Conservation (phyloP, 306 rosid species). For the Hylodesmum podocarpum region DNA sequence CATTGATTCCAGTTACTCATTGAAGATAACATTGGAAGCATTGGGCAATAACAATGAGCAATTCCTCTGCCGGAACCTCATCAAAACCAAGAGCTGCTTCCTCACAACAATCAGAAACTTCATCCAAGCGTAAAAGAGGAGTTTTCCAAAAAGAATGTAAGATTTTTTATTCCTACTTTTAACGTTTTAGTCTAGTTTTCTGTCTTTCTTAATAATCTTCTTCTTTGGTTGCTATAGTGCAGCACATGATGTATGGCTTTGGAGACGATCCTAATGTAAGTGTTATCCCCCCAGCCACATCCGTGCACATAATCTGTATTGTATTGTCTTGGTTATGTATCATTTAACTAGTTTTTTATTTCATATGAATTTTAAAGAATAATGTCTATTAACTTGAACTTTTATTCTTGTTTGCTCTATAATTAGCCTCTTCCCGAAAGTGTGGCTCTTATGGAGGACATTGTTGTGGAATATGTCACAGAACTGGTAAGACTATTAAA, state of each 20-base stretch:
- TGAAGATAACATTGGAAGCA: constrained; percentile 11
- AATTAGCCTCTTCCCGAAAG: constrained; percentile 91
- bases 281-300: neutral
- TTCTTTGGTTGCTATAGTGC: constrained; percentile 49
- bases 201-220: neutral
- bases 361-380: neutral
- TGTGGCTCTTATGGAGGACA: constrained; percentile 88
- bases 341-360: neutral
- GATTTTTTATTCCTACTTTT: neutral
- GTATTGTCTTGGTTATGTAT: neutral
- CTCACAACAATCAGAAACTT: constrained; percentile 78
- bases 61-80: constrained; percentile 53
- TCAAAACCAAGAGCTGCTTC: constrained; percentile 70
- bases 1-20: neutral
- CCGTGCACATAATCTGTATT: neutral
- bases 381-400: neutral
- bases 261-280: constrained; percentile 93
- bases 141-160: constrained; percentile 85
- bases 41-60: constrained; percentile 49
- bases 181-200: neutral
- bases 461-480: constrained; percentile 82
- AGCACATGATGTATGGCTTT: constrained; percentile 98
- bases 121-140: constrained; percentile 83
- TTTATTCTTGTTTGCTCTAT: neutral
- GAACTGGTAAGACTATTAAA: constrained; percentile 56